Base-by-base conservation (phyloP, 148 eudicot species). In the Vaccinium corymbosum region DNA sequence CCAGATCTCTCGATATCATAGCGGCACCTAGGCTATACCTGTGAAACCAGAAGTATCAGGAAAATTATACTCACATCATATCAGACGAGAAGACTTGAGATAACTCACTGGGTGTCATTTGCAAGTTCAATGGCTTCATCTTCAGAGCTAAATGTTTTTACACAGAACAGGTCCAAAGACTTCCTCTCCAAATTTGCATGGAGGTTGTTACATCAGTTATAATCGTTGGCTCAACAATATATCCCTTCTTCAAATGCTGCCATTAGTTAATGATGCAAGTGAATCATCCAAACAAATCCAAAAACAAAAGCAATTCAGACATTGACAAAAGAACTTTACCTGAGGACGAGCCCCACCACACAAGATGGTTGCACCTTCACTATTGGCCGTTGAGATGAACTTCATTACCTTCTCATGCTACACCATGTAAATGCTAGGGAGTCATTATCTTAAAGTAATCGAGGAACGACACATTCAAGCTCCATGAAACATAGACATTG, bases 101-200 rank as follows among this genome's bases (percentile, higher is more conserved):
- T 46, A 83, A 90, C 93, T 91, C 88, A 97, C 99, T 87, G 95
- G 83, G 95, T 91, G 85, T 97, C 96, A 89, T 97, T 97, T 83
- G 99, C 99, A 84, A 97, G 86, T 85, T 92, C 95, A 86, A 97
- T 92, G 86, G 99, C 99, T 89, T 97, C 99, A 8, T 91, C 98
- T 86, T 97, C 99, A 46, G 93, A 89, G 46, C 92, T 85, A 91
- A 97, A 97, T 74, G 99, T 97, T 89, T 97, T 95, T 50, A 93
- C 99, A 84, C 98, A 93, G 25, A 86, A 97, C 93, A 68, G 99
- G 99, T 83, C 99, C 98, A 80, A 97, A 97, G 56, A 97, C 98
- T 90, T 97, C 99, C 86, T 97, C 90, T 95, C 99, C 98, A 97
- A 81, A 97, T 95, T 95, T 97, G 98, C 99, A 97, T 97, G 84